These are phyloP conservation scores for Aspergillus fumigatiaffinis DNA, from an alignment of 2,329 filamentous ascomycete genomes.

Conservation along the genomic window DNA sequence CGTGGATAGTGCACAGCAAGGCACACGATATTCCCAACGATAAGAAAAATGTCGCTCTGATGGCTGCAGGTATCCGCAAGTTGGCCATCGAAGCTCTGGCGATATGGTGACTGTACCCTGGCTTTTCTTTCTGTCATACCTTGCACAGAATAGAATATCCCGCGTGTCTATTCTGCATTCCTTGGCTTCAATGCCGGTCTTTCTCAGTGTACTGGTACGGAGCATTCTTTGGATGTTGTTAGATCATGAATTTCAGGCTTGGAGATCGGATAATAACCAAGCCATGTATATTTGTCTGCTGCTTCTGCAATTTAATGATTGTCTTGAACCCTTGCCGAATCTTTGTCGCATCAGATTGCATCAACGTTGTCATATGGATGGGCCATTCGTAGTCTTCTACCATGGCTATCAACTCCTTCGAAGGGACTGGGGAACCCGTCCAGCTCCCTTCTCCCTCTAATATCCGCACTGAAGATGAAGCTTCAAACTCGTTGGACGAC, in stretches of 20 bases:
- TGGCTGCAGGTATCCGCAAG: slow-evolving; percentile 22
- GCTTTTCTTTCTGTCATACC: not conserved
- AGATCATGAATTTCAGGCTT: not conserved
- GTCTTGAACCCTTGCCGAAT: not conserved
- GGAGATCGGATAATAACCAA: not conserved
- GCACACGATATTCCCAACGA: slow-evolving; percentile 27
- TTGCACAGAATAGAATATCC: not conserved
- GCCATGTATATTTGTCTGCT: not conserved
- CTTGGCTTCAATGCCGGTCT: not conserved
- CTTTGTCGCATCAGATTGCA: not conserved
- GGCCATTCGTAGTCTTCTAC: not conserved
- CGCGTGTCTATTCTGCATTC: not conserved
- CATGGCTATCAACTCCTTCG: not conserved
- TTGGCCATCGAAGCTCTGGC: slow-evolving; percentile 7
- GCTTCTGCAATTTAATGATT: not conserved
- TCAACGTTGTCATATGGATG: not conserved
- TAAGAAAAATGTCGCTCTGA: slow-evolving; percentile 19
- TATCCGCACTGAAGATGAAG: not conserved
- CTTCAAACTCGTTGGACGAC: slow-evolving; percentile 1
- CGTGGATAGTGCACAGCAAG: slow-evolving; percentile 22
- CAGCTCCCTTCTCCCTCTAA: not conserved
- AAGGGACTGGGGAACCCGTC: not conserved
- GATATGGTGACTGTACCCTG: not conserved
- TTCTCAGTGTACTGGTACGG: not conserved
- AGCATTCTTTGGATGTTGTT: not conserved